phyloP scores from a whole-genome alignment of 2,329 filamentous ascomycete genomes.

The Lanzia echinophila region DNA sequence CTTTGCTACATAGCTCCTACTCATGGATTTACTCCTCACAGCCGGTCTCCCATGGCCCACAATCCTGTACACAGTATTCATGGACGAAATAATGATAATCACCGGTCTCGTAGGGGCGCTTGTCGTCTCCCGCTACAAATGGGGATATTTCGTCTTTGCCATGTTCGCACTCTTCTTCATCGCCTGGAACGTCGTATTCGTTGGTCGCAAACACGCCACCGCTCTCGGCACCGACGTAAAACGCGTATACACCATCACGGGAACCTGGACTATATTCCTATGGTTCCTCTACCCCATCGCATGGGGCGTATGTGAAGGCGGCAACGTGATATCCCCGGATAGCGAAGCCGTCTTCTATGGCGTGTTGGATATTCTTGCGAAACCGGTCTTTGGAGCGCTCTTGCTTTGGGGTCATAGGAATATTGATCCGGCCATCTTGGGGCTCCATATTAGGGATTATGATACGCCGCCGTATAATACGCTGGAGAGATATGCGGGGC shows the following conservation, averaged over 20 bases:
- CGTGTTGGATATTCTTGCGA: slow-evolving; percentile 57
- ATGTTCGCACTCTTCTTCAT: slow-evolving; percentile 51
- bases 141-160: slow-evolving; percentile 58
- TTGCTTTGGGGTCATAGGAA: slow-evolving; percentile 55
- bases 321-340: slow-evolving; percentile 59
- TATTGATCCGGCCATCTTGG: slow-evolving; percentile 38
- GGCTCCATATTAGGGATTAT: slow-evolving; percentile 5
- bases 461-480: background rate
- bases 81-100: slow-evolving; percentile 62
- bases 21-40: slow-evolving; percentile 56
- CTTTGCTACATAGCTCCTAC: slow-evolving; percentile 38
- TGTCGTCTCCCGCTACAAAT: slow-evolving; percentile 57
- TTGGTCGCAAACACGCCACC: slow-evolving; percentile 49
- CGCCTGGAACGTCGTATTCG: slow-evolving; percentile 50
- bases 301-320: slow-evolving; percentile 58
- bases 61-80: slow-evolving; percentile 53
- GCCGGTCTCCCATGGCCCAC: slow-evolving; percentile 59
- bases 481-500: too few relatives aligned
- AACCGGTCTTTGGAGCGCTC: slow-evolving; percentile 55
- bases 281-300: slow-evolving; percentile 61
- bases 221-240: slow-evolving; percentile 47
- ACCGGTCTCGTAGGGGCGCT: slow-evolving; percentile 60
- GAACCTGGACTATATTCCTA: slow-evolving; percentile 51
- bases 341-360: slow-evolving; percentile 63
- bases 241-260: slow-evolving; percentile 47